A percentile compares a stretch with the other conserved stretches of the same genome.
Conservation (phyloP, 176 grass and related monocot species). For the Stipa capillata region DNA sequence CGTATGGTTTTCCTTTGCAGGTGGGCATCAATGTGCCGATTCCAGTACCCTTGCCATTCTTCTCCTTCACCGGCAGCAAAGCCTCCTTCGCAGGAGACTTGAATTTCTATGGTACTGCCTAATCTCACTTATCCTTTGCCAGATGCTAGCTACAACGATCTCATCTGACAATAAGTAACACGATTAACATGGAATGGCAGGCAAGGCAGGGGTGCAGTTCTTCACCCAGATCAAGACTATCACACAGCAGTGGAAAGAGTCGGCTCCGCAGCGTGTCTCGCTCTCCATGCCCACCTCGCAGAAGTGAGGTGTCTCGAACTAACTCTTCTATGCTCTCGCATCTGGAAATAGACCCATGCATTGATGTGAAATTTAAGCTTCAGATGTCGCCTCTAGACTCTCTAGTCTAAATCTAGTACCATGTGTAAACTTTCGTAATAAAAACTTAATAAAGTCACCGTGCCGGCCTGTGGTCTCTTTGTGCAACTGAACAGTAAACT, state of each 20-base stretch:
- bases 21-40: constrained; percentile 97
- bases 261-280: constrained; percentile 47
- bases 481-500: no score
- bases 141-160: neutral
- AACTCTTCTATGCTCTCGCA: neutral
- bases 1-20: constrained; percentile 17
- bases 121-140: neutral
- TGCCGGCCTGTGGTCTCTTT: neutral
- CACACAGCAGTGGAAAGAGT: constrained; percentile 95
- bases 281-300: constrained; percentile 93
- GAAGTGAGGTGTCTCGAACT: constrained; percentile 29
- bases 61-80: constrained; percentile 89
- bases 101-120: constrained; percentile 78
- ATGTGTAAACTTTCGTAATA: neutral
- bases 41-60: constrained; percentile 93
- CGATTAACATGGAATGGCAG: constrained; percentile 30
- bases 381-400: neutral
- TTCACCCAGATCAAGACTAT: constrained; percentile 95
- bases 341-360: neutral
- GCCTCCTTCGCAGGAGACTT: constrained; percentile 94
- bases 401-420: neutral
- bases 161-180: neutral
- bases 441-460: neutral
- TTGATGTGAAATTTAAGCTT: neutral
- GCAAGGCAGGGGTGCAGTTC: constrained; percentile 93